Conservation (phyloP, 257 asterid genomes). For the Perilla frutescens region DNA sequence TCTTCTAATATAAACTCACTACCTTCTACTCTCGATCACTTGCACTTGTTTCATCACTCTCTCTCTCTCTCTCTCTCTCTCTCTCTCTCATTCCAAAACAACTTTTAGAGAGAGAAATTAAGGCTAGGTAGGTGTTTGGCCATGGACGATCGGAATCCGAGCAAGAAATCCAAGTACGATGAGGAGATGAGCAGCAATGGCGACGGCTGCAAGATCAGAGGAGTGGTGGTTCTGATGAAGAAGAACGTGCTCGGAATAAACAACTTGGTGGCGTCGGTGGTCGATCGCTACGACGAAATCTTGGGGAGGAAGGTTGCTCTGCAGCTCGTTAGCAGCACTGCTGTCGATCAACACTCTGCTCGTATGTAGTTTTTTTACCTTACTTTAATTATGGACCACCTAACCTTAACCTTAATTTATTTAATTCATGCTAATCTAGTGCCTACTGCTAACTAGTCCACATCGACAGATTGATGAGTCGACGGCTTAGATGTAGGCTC, state of each 20-base stretch:
- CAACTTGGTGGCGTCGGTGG: conserved; percentile 44
- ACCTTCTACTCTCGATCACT: conserved; percentile 6
- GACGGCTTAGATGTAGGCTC: conserved; percentile 23
- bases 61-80: too few relatives aligned
- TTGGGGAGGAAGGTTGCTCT: conserved; percentile 59
- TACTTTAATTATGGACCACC: neutral
- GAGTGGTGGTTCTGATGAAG: conserved; percentile 73
- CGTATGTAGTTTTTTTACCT: too few relatives aligned
- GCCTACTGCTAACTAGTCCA: neutral
- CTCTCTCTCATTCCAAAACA: neutral
- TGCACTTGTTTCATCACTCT: too few relatives aligned
- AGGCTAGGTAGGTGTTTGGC: neutral
- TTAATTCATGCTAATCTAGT: neutral
- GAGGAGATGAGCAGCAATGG: conserved; percentile 20
- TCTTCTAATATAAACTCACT: neutral
- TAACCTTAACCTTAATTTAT: too few relatives aligned
- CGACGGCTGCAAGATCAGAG: conserved; percentile 44
- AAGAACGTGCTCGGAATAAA: conserved; percentile 54
- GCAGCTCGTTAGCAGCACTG: conserved; percentile 54
- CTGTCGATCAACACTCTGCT: conserved; percentile 35
- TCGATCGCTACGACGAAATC: conserved; percentile 61
- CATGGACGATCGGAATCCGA: conserved; percentile 34
- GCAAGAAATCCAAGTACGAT: conserved; percentile 39
- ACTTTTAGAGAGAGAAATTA: neutral
- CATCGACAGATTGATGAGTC: neutral